Evolutionary conservation across 139 green algal genomes (phyloP).

Genomic region (Monoraphidium neglectum): DNA sequence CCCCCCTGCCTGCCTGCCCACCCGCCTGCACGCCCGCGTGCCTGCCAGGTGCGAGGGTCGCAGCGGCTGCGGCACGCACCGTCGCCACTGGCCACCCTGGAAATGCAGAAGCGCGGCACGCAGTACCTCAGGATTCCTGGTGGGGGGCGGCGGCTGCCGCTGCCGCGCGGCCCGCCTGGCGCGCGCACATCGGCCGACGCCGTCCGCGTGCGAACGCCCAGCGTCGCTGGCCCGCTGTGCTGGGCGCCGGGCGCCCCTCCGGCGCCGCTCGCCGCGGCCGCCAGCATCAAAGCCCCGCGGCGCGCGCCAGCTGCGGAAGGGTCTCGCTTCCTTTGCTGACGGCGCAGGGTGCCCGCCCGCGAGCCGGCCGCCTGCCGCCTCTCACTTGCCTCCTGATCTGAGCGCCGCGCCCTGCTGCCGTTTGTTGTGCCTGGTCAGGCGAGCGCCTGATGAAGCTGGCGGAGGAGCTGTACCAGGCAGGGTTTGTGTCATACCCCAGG

Average conservation of each 20-base stretch:
- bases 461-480: conserved; percentile 97
- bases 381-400: too few species aligned
- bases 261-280: too few species aligned
- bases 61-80: conserved; percentile 48
- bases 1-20: neutral
- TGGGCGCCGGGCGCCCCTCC: too few species aligned
- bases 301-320: too few species aligned
- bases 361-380: too few species aligned
- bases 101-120: conserved; percentile 93
- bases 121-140: conserved; percentile 75
- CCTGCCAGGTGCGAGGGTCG: conserved; percentile 33
- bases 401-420: neutral
- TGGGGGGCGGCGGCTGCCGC: neutral
- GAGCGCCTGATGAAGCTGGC: conserved; percentile 93
- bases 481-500: conserved; percentile 96
- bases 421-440: conserved; percentile 29
- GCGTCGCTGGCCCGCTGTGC: too few species aligned
- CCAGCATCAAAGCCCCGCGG: too few species aligned
- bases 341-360: too few species aligned
- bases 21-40: neutral
- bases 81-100: conserved; percentile 90
- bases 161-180: too few species aligned
- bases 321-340: too few species aligned
- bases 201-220: too few species aligned
- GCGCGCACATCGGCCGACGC: too few species aligned